Conservation (phyloP, 2,329 filamentous ascomycete species). For the Dothideomycetes sp. region DNA sequence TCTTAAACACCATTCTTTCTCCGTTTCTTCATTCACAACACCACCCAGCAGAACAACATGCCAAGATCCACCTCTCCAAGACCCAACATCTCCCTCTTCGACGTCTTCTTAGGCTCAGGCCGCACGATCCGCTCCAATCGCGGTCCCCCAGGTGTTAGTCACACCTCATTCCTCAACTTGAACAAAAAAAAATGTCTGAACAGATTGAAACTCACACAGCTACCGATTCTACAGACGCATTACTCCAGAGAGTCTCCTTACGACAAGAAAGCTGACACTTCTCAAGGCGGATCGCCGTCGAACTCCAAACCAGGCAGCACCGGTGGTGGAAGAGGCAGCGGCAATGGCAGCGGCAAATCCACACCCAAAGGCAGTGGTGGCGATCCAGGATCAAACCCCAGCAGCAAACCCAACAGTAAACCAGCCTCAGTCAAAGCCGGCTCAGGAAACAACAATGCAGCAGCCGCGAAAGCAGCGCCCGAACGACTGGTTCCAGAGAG, state of each 20-base stretch:
- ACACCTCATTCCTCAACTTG: too few species aligned
- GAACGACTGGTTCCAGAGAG: too few species aligned
- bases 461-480: too few species aligned
- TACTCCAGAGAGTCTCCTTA: not conserved
- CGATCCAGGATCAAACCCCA: not conserved
- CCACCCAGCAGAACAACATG: too few species aligned
- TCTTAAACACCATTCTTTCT: too few species aligned
- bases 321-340: not conserved
- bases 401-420: too few species aligned
- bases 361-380: not conserved
- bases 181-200: too few species aligned
- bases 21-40: too few species aligned
- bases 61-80: not conserved
- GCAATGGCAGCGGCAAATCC: not conserved
- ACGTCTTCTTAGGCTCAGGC: constrained; percentile 12
- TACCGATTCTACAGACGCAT: constrained; percentile 1
- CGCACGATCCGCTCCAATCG: constrained; percentile 8
- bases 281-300: not conserved
- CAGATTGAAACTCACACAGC: constrained; percentile 8
- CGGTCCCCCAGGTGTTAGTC: constrained; percentile 11
- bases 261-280: not conserved
- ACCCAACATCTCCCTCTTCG: constrained; percentile 7
- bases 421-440: too few species aligned
- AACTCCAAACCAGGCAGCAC: not conserved
- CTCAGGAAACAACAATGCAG: too few species aligned